phyloP scores from a whole-genome alignment of 768 basidiomycete species.

The Hemileccinum rubropunctum region DNA sequence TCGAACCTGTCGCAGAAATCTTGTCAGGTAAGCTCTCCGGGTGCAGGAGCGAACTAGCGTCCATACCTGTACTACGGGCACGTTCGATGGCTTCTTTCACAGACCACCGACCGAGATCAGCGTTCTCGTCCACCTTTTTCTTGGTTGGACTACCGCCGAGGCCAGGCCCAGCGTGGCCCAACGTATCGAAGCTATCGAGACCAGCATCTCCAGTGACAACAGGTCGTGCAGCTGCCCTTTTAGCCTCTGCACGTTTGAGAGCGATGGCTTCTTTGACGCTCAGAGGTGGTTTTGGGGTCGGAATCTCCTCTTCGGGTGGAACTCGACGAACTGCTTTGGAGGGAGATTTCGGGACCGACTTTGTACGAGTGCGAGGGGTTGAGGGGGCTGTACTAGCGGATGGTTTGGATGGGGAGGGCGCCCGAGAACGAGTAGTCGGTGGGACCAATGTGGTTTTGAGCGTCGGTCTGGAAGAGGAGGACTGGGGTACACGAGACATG shows the following conservation, averaged over 20 bases:
- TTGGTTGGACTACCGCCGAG: constrained; percentile 28
- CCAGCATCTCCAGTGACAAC: constrained; percentile 25
- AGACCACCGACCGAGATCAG: constrained; percentile 57
- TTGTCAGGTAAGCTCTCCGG: constrained; percentile 45
- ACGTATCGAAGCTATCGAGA: constrained; percentile 36
- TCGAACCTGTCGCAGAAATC: constrained; percentile 51
- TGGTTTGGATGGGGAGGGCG: constrained; percentile 30
- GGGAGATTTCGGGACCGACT: constrained; percentile 36
- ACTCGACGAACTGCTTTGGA: constrained; percentile 27
- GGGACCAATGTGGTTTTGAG: constrained; percentile 27
- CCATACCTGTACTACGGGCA: constrained; percentile 71
- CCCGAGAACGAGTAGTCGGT: constrained; percentile 31
- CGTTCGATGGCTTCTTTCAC: constrained; percentile 75
- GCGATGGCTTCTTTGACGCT: constrained; percentile 80
- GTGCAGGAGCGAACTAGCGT: constrained; percentile 30
- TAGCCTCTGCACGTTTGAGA: constrained; percentile 73
- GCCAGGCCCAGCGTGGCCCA: constrained; percentile 51
- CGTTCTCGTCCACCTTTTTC: constrained; percentile 45
- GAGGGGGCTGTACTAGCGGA: constrained; percentile 25
- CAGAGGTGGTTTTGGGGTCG: constrained; percentile 33
- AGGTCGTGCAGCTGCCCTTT: constrained; percentile 44
- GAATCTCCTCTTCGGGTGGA: constrained; percentile 20
- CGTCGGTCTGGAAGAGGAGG: constrained; percentile 32
- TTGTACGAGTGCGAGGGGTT: constrained; percentile 35
- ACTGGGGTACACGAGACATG: constrained; percentile 44